Percentiles rank a stretch among this genome's conserved stretches.
phyloP scores from a whole-genome alignment of 2,329 filamentous ascomycete genomes.

The Didymosphaeria variabile region DNA sequence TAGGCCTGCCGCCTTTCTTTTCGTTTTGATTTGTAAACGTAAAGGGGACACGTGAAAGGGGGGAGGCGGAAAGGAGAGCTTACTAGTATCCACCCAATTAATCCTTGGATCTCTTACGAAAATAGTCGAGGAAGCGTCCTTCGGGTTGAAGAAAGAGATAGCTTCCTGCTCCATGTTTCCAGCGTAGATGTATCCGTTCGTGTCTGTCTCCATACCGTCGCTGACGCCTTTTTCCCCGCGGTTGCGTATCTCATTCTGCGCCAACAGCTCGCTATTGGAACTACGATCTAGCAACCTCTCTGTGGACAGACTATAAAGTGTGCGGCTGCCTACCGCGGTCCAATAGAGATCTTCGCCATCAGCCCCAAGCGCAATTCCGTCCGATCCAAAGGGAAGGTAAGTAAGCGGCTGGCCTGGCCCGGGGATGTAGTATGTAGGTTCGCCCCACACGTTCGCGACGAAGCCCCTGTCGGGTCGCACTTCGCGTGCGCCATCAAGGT shows the following conservation, averaged over 20 bases:
- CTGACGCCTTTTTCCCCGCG: conserved; percentile 60
- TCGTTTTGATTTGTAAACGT: too few species aligned
- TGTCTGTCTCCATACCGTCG: conserved; percentile 63
- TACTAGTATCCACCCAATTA: conserved; percentile 23
- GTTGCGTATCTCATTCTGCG: conserved; percentile 54
- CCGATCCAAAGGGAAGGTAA: conserved; percentile 56
- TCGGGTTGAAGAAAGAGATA: conserved; percentile 54
- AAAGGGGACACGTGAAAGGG: too few species aligned
- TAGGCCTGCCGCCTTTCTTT: too few species aligned
- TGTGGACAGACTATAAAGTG: conserved; percentile 58
- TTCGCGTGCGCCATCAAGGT: conserved; percentile 54
- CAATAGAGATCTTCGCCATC: conserved; percentile 60
- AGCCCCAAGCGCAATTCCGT: conserved; percentile 61
- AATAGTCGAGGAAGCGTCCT: conserved; percentile 53
- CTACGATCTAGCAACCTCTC: conserved; percentile 52
- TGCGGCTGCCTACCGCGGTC: conserved; percentile 54
- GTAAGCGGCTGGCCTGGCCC: conserved; percentile 47
- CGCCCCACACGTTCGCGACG: conserved; percentile 59
- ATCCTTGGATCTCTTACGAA: conserved; percentile 29
- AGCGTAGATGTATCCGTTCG: conserved; percentile 59
- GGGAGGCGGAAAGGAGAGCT: background rate
- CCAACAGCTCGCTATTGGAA: conserved; percentile 53
- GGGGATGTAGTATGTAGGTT: conserved; percentile 55
- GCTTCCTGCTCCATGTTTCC: conserved; percentile 60
- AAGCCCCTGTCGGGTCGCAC: conserved; percentile 58